phyloP scores from a whole-genome alignment of 2,329 filamentous ascomycete species.

The Xylaria arbuscula region DNA sequence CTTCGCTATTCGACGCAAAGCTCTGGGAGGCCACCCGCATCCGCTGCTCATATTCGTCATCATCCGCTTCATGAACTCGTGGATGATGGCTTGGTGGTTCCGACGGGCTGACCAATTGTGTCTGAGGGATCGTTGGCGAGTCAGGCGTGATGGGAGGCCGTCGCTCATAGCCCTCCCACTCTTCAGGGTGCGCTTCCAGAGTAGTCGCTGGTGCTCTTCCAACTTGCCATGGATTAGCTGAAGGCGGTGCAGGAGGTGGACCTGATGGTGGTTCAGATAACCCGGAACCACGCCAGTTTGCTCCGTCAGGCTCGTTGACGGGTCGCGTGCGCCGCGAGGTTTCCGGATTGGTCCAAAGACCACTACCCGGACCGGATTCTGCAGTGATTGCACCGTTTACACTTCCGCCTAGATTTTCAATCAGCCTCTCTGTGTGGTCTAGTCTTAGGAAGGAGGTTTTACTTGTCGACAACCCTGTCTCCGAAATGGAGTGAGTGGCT shows the following conservation, averaged over 20 bases:
- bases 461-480: constrained; percentile 39
- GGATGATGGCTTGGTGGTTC: constrained; percentile 30
- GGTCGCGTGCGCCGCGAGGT: constrained; percentile 29
- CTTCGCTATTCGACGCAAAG: constrained; percentile 43
- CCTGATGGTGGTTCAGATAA: constrained; percentile 44
- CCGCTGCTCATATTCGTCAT: constrained; percentile 42
- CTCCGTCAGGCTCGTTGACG: constrained; percentile 41
- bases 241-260: constrained; percentile 53
- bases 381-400: constrained; percentile 43
- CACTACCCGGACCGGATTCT: constrained; percentile 44
- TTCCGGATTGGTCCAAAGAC: constrained; percentile 5
- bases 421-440: constrained; percentile 41
- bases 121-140: constrained; percentile 49
- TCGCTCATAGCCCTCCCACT: constrained; percentile 42
- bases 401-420: constrained; percentile 45
- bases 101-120: constrained; percentile 43
- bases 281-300: constrained; percentile 43
- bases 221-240: constrained; percentile 58
- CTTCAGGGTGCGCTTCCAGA: constrained; percentile 36
- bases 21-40: constrained; percentile 45
- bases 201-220: constrained; percentile 43
- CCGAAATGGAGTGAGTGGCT: constrained; percentile 32
- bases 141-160: constrained; percentile 43
- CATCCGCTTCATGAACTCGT: constrained; percentile 33
- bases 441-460: constrained; percentile 42